Evolutionary conservation across 805 yeast genomes (phyloP).

Genomic region (Metschnikowia lochheadii): DNA sequence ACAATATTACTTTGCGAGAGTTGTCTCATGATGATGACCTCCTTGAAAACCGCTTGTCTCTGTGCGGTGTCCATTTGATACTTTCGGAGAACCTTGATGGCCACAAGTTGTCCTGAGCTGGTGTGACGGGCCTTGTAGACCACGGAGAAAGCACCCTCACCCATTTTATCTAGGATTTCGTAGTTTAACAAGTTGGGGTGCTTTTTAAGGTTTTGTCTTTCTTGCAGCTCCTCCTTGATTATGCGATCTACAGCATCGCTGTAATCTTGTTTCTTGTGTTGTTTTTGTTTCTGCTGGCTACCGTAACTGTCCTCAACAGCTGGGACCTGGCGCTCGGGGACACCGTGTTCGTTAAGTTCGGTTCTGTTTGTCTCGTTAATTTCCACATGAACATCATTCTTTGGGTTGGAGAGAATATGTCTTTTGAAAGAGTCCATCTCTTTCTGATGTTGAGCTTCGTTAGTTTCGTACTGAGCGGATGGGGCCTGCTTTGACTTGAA

Average conservation of each 20-base stretch:
- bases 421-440: conserved; percentile 5
- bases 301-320: conserved; percentile 5
- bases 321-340: neutral
- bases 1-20: conserved; percentile 59
- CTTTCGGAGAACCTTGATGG: conserved; percentile 74
- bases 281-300: neutral
- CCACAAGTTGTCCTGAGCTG: conserved; percentile 45
- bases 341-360: neutral
- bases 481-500: conserved; percentile 8
- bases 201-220: conserved; percentile 3
- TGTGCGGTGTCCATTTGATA: conserved; percentile 48
- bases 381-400: conserved; percentile 6
- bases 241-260: conserved; percentile 13
- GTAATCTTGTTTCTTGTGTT: conserved; percentile 4
- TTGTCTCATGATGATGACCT: conserved; percentile 68
- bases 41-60: conserved; percentile 58
- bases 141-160: conserved; percentile 88
- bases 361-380: neutral
- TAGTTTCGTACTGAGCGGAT: neutral
- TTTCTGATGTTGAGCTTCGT: neutral
- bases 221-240: conserved; percentile 11
- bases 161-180: conserved; percentile 38
- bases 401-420: conserved; percentile 7
- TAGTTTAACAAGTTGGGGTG: conserved; percentile 21
- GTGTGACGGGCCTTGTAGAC: conserved; percentile 70